Evolutionary conservation across 352 stramenopile genomes (phyloP), one percentile per base, ranked within the genome.

Genomic region (Thraustochytrium sp.): DNA sequence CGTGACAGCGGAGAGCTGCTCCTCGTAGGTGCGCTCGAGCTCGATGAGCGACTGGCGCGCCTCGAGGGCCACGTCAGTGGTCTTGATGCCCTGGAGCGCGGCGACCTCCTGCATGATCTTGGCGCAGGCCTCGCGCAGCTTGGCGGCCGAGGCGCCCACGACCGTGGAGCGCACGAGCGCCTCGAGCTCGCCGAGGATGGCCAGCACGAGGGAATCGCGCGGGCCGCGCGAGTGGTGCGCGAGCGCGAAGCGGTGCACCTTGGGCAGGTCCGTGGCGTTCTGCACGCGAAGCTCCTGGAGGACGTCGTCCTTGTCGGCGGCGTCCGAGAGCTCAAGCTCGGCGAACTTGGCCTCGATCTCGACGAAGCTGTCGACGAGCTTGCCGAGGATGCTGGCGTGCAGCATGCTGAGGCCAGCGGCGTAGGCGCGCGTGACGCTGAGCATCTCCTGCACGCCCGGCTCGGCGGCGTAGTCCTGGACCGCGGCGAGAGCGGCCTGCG

Each of bases 1-100:
- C 37, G 88, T 87, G 29, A 94, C 86, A 44, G 92, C 85, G 18
- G 89, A 85, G 36, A 85, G 86, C 77, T 94, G 92, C 82, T 98
- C 92, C 44, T 94, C 89, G 86, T 98, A 96, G 74, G 93, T 97
- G 89, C 98, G 97, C 86, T 97, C 98, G 87, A 97, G 93, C 86
- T 98, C 90, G 63, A 99, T 95, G 9, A 99, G 88, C 48, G 98
- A 89, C 86, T 98, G 96, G 80, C 96, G 91, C 34, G 96, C 96
- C 85, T 96, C 90, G 72, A 98, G 89, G 11, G 96, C 93, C 49
- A 98, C 89, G 16, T 94, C 86, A 59, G 93, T 96, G 89, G 98
- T 98, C 38, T 85, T 88, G 34, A 89, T 84, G 75, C 94, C 90
- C 86, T 93, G 92, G 82, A 97, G 92, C 59, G 92, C 93, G 8